Evolutionary conservation across 495 filamentous ascomycete species (phyloP).

Genomic region (Penicillium turbatum): DNA sequence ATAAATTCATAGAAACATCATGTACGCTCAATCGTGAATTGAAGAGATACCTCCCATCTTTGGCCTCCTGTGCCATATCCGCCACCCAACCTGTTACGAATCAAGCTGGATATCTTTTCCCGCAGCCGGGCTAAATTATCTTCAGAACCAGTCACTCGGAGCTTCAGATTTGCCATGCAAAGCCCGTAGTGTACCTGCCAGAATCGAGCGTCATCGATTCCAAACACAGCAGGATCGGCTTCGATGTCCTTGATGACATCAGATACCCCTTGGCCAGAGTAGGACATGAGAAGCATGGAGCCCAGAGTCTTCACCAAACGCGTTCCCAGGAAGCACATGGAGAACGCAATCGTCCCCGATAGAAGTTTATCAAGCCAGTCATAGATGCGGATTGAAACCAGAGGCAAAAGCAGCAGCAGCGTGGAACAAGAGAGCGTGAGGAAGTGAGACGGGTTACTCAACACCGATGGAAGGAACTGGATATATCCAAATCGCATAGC

Average conservation of each 20-base stretch:
- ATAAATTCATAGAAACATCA: constrained; percentile 10
- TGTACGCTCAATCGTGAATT: constrained; percentile 40
- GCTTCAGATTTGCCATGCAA: constrained; percentile 89
- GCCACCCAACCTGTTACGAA: constrained; percentile 82
- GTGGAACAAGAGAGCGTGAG: constrained; percentile 81
- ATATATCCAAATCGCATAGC: constrained; percentile 76
- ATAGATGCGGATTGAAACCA: constrained; percentile 70
- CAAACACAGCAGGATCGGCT: constrained; percentile 66
- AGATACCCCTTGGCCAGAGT: constrained; percentile 60
- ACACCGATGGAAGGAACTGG: constrained; percentile 71
- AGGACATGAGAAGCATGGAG: constrained; percentile 92
- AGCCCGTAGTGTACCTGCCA: constrained; percentile 99
- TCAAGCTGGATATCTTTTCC: constrained; percentile 67
- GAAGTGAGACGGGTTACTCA: constrained; percentile 91
- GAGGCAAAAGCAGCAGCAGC: constrained; percentile 76
- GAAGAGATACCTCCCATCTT: constrained; percentile 77
- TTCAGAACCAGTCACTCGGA: constrained; percentile 63
- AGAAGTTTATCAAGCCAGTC: constrained; percentile 77
- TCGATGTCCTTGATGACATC: constrained; percentile 82
- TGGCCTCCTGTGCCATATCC: constrained; percentile 78
- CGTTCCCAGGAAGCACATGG: constrained; percentile 82
- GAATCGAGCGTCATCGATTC: constrained; percentile 84
- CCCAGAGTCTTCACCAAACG: constrained; percentile 80
- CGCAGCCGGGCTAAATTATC: constrained; percentile 64
- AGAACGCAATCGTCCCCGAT: constrained; percentile 69